Percentiles rank a stretch among this genome's conserved stretches.
These are phyloP conservation scores for Alternaria burnsii DNA, from an alignment of 2,329 filamentous ascomycete genomes.

Conservation along the genomic window DNA sequence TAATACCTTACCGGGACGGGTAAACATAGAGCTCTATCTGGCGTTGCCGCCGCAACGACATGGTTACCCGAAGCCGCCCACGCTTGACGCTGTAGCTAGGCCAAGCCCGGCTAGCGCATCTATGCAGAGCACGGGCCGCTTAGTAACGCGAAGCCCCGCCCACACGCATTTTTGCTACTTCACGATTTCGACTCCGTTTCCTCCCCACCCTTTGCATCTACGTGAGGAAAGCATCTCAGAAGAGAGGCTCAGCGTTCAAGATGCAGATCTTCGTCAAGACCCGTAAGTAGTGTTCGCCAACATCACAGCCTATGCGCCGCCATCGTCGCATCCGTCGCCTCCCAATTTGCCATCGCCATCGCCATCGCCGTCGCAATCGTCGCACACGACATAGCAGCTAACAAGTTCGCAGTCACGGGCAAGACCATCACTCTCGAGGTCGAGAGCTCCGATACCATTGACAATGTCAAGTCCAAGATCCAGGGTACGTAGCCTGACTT, in stretches of 20 bases:
- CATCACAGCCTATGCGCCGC: neutral
- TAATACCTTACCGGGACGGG: slow-evolving; percentile 31
- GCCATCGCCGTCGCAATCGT: neutral
- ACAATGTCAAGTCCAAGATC: slow-evolving; percentile 99
- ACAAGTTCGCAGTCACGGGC: slow-evolving; percentile 75
- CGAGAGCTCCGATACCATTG: slow-evolving; percentile 99
- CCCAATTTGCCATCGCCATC: neutral
- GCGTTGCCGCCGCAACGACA: slow-evolving; percentile 5
- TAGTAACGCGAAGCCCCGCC: slow-evolving; percentile 26
- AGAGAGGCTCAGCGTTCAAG: slow-evolving; percentile 26
- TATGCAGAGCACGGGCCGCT: slow-evolving; percentile 3
- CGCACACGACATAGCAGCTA: slow-evolving; percentile 17
- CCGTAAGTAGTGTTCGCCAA: slow-evolving; percentile 64
- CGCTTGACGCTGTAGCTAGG: neutral
- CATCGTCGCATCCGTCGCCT: neutral
- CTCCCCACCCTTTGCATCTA: slow-evolving; percentile 17
- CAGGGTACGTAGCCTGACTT: slow-evolving; percentile 61
- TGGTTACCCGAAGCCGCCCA: slow-evolving; percentile 6
- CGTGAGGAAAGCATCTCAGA: slow-evolving; percentile 18
- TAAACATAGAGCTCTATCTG: slow-evolving; percentile 31
- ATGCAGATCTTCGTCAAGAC: slow-evolving; percentile 99
- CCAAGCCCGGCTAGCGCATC: neutral
- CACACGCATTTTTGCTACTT: slow-evolving; percentile 34
- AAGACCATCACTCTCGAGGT: slow-evolving; percentile 99
- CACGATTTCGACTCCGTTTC: slow-evolving; percentile 18